Evolutionary conservation across 2,329 filamentous ascomycete genomes (phyloP), one percentile per base, ranked within the genome.

Genomic region (Aspergillus jensenii): DNA sequence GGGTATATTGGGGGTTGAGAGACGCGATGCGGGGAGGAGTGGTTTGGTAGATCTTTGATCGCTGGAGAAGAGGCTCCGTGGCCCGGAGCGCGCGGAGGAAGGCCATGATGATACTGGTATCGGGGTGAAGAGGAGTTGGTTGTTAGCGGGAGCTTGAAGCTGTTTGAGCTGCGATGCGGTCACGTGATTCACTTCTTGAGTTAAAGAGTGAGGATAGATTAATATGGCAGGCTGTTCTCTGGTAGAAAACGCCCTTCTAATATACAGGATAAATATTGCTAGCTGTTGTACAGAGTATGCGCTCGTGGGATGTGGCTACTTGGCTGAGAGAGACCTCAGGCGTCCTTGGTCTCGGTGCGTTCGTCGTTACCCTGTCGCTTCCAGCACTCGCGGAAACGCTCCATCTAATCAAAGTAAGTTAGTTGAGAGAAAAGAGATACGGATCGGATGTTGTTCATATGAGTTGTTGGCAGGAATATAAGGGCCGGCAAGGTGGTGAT

Each of bases 361-460:
- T 89, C 79, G 68, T 96, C 88, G 74, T 98, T 98, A 49, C 91
- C 88, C 68, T 96, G 88, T 62, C 82, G 82, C 78, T 96, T 96
- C 93, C 93, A 98, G 76, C 93, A 98, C 68, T 89, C 84, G 69
- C 87, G 87, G 73, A 98, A 98, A 2, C 84, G 82, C 71, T 95
- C 89, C 90, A 98, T 96, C 93, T 98, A 35, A 40, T 33, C 23
- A 11, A 43, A 21, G 17, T 8, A 31, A 3, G 6, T 33, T 8
- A 31, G 27, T 35, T 44, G 21, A 27, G 6, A 6, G 12, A 14
- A 6, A 50, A 46, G 19, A 31, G 2, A 49, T 25, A n/a, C 4
- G 19, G 31, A 44, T 19, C 27, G n/a, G 21, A 31, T 9, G n/a
- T 35, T 15, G 17, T 40, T 23, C 2, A 37, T 35, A 23, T 25